Evolutionary conservation across 1,284 basidiomycete species (phyloP).

Genomic region (Boletus semigastroideus): DNA sequence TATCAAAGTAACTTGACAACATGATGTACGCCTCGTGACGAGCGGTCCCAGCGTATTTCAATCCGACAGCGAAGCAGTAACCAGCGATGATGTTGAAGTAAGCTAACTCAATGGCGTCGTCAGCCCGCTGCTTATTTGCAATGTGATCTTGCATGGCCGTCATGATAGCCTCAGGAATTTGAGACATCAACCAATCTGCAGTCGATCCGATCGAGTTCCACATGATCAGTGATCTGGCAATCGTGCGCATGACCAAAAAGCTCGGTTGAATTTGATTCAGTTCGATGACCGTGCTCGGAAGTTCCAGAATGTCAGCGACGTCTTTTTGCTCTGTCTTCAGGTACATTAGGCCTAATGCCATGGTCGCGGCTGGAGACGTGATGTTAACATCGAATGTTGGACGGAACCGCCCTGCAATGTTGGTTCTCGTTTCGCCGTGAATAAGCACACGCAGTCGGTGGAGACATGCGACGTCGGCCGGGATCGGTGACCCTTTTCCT

Average conservation of each 20-base stretch:
- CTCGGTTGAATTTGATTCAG: conserved; percentile 88
- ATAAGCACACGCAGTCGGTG: conserved; percentile 68
- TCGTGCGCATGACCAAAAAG: conserved; percentile 79
- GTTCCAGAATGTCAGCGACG: conserved; percentile 79
- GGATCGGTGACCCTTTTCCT: conserved; percentile 76
- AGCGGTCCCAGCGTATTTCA: conserved; percentile 94
- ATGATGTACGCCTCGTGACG: conserved; percentile 82
- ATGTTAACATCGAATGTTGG: conserved; percentile 77
- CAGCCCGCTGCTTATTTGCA: conserved; percentile 49
- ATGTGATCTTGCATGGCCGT: conserved; percentile 54
- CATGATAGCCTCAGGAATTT: conserved; percentile 73
- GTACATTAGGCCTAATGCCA: conserved; percentile 92
- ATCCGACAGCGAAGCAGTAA: conserved; percentile 86
- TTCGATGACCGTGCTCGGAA: conserved; percentile 78
- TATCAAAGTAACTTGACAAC: conserved; percentile 80
- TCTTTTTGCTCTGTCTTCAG: conserved; percentile 82
- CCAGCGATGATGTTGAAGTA: conserved; percentile 90
- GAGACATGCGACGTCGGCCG: conserved; percentile 72
- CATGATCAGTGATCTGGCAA: conserved; percentile 82
- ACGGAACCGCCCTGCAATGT: conserved; percentile 38
- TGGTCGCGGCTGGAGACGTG: conserved; percentile 87
- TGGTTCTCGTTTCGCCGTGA: conserved; percentile 60
- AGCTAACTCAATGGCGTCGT: conserved; percentile 81
- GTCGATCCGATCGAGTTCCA: conserved; percentile 81
- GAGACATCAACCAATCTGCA: conserved; percentile 74